These are phyloP conservation scores for Suillus sp. DNA, from an alignment of 768 basidiomycete genomes.

Conservation along the genomic window DNA sequence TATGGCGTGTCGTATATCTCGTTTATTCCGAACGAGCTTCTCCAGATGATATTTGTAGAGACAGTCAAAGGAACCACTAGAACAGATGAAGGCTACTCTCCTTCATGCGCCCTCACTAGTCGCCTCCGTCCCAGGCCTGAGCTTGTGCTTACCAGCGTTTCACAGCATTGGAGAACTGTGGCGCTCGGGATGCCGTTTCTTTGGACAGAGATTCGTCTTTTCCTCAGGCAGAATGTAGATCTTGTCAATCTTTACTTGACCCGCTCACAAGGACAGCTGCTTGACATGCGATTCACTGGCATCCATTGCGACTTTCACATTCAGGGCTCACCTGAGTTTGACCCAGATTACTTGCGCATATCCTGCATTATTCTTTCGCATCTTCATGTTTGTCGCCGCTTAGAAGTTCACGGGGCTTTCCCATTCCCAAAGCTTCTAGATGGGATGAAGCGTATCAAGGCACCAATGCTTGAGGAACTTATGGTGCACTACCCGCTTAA, in stretches of 20 bases:
- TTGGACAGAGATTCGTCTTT: constrained; percentile 39
- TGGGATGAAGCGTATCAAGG: constrained; percentile 22
- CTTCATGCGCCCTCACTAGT: constrained; percentile 8
- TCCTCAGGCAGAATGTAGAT: constrained; percentile 29
- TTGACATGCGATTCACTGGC: constrained; percentile 25
- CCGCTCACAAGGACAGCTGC: constrained; percentile 29
- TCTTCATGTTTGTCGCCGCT: constrained; percentile 26
- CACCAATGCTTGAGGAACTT: constrained; percentile 30
- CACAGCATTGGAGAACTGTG: constrained; percentile 43
- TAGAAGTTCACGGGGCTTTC: constrained; percentile 30
- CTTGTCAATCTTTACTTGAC: constrained; percentile 30
- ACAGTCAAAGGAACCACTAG: constrained; percentile 14
- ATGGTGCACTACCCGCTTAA: constrained; percentile 26
- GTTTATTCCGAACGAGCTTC: constrained; percentile 28
- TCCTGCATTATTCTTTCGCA: constrained; percentile 29
- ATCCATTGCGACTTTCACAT: constrained; percentile 23
- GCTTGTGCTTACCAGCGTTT: constrained; percentile 44
- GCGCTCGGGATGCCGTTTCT: constrained; percentile 40
- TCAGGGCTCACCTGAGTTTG: constrained; percentile 18
- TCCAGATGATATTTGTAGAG: constrained; percentile 30
- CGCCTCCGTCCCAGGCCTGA: constrained; percentile 21
- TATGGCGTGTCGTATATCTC: constrained; percentile 18
- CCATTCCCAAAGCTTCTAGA: constrained; percentile 29
- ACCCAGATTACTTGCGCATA: constrained; percentile 26
- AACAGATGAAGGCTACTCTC: constrained; percentile 5